A percentile compares a stretch with the other conserved stretches of the same genome.
These are phyloP conservation scores for Aspergillus amoenus DNA, from an alignment of 2,329 filamentous ascomycete genomes.

Conservation along the genomic window DNA sequence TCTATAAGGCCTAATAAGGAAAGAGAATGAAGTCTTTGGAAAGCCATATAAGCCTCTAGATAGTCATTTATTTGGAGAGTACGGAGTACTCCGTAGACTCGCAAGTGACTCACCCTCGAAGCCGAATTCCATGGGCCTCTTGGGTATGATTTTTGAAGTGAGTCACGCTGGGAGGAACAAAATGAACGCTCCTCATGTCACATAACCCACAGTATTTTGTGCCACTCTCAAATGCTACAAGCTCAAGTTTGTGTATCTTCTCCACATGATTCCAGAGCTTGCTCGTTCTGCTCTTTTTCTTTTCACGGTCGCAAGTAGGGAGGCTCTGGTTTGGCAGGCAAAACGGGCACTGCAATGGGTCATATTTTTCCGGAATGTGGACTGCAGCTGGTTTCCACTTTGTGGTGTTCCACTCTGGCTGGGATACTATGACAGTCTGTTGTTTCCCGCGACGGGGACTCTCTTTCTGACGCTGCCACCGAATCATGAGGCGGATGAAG, in stretches of 20 bases:
- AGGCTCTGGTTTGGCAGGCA: background rate
- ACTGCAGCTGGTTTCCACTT: background rate
- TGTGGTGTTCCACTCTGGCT: background rate
- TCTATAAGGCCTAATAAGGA: too few relatives aligned
- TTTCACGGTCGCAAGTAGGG: background rate
- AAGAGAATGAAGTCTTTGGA: too few relatives aligned
- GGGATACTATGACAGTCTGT: background rate
- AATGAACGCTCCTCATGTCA: background rate
- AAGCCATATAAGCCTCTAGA: too few relatives aligned
- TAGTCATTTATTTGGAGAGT: too few relatives aligned
- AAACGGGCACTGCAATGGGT: background rate
- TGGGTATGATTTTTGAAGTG: background rate
- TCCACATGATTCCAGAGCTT: background rate
- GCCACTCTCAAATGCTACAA: background rate
- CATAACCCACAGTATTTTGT: background rate
- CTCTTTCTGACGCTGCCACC: conserved; percentile 13
- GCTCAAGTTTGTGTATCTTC: background rate
- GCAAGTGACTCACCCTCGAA: background rate
- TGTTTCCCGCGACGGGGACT: conserved; percentile 9
- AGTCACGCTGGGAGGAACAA: background rate
- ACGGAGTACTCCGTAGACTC: too few relatives aligned
- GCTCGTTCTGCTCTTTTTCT: background rate
- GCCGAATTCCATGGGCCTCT: background rate
- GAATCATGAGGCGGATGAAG: conserved; percentile 13
- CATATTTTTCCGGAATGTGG: background rate